These are phyloP conservation scores for Tagetes patula DNA, from an alignment of 129 eudicot genomes.

Conservation along the genomic window DNA sequence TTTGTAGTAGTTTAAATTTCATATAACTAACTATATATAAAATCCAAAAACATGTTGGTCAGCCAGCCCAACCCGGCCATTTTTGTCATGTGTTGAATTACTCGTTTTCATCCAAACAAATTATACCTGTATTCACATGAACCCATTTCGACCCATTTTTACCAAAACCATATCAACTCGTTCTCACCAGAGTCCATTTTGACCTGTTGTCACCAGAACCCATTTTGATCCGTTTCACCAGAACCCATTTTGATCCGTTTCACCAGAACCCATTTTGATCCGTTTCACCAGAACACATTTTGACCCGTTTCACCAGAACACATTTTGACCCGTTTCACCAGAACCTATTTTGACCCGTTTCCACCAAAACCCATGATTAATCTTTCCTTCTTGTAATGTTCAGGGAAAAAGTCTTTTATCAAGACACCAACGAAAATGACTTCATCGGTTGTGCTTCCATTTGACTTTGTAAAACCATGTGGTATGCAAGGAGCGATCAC, in stretches of 20 bases:
- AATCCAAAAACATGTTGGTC: background rate
- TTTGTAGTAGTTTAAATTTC: too few relatives aligned
- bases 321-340: too few relatives aligned
- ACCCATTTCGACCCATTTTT: background rate
- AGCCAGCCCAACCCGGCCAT: background rate
- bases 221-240: too few relatives aligned
- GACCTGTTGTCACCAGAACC: too few relatives aligned
- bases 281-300: too few relatives aligned
- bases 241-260: too few relatives aligned
- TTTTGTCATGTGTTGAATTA: background rate
- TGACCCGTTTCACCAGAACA: too few relatives aligned
- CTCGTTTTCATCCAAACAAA: background rate
- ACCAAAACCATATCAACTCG: too few relatives aligned
- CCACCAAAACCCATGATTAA: conserved; percentile 7
- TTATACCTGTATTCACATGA: background rate
- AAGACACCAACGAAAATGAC: conserved; percentile 57
- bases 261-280: too few relatives aligned
- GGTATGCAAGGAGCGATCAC: conserved; percentile 76
- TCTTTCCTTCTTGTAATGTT: conserved; percentile 6
- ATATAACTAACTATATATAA: background rate
- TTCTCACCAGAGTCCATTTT: too few relatives aligned
- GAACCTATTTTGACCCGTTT: too few relatives aligned
- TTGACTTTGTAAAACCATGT: conserved; percentile 77
- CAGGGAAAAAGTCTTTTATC: conserved; percentile 73
- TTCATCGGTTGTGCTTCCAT: conserved; percentile 83